phyloP scores from a whole-genome alignment of 129 eudicot species.

The Chrysanthemum makinoi region DNA sequence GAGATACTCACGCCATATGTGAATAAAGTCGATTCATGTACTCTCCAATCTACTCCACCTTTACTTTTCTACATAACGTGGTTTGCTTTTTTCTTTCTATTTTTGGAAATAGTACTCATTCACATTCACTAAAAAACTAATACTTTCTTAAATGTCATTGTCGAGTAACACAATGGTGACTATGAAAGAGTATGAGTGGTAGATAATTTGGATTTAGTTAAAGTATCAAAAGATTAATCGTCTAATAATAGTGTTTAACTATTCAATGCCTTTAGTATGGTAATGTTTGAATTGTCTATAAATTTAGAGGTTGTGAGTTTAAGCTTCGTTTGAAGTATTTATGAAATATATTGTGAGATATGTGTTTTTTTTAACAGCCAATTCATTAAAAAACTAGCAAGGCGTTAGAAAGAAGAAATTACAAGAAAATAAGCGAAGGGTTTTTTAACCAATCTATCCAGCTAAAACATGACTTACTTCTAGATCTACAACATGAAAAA shows the following conservation, averaged over 20 bases:
- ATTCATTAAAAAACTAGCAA: no score
- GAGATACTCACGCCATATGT: conserved; percentile 12
- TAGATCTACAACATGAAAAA: no score
- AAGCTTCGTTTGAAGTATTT: no score
- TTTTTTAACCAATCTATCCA: no score
- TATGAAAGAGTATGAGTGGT: not conserved
- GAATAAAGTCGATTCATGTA: conserved; percentile 13
- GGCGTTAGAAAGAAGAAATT: no score
- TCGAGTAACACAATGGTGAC: conserved; percentile 1
- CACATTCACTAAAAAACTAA: not conserved
- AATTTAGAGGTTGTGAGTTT: no score
- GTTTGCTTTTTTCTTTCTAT: conserved; percentile 15
- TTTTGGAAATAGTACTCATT: conserved; percentile 7
- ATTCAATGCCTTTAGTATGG: no score
- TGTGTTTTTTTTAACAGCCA: no score
- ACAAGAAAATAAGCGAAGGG: no score
- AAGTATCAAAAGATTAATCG: not conserved
- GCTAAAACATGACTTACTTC: no score
- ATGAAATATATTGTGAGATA: no score
- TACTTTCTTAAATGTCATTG: not conserved
- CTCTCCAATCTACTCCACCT: not conserved
- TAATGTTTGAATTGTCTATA: no score
- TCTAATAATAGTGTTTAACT: not conserved
- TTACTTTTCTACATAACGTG: conserved; percentile 18
- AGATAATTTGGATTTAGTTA: not conserved